A percentile compares a stretch with the other conserved stretches of the same genome.
These are phyloP conservation scores for Odonthalia washingtoniensis DNA, from an alignment of 31 red algal genomes.

Conservation along the genomic window DNA sequence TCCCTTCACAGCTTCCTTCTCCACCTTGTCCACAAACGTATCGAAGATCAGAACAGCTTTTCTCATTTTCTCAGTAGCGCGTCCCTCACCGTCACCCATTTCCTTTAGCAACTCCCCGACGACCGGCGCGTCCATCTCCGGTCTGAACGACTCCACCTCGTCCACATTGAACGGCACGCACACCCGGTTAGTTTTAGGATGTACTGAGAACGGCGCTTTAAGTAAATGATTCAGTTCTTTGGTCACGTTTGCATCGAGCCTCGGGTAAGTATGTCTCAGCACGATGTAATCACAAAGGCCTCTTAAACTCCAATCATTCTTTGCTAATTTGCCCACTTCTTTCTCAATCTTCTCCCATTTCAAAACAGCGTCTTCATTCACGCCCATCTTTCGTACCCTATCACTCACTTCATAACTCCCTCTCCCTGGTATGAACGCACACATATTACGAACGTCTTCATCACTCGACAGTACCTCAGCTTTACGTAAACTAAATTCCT, in stretches of 20 bases:
- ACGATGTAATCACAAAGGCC: slow-evolving; percentile 50
- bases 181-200: slow-evolving; percentile 93
- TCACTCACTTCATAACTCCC: not conserved
- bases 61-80: slow-evolving; percentile 11
- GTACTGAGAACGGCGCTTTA: slow-evolving; percentile 96
- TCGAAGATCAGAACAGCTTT: slow-evolving; percentile 52
- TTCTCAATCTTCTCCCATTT: slow-evolving; percentile 70
- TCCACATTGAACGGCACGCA: slow-evolving; percentile 87
- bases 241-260: slow-evolving; percentile 93
- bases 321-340: slow-evolving; percentile 30
- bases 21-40: slow-evolving; percentile 46
- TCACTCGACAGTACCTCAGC: slow-evolving; percentile 45
- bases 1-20: slow-evolving; percentile 19
- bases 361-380: not conserved
- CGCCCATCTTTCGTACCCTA: not conserved
- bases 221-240: slow-evolving; percentile 89
- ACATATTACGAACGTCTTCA: slow-evolving; percentile 18
- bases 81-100: slow-evolving; percentile 39
- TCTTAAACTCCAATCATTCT: slow-evolving; percentile 32
- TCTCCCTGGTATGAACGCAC: slow-evolving; percentile 10
- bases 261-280: slow-evolving; percentile 86
- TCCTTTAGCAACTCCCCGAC: slow-evolving; percentile 55
- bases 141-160: slow-evolving; percentile 59
- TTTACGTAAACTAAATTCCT: slow-evolving; percentile 52
- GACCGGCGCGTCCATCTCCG: slow-evolving; percentile 60